These are phyloP conservation scores for Forsythia viridissima DNA, from an alignment of 257 asterid species.

Conservation along the genomic window DNA sequence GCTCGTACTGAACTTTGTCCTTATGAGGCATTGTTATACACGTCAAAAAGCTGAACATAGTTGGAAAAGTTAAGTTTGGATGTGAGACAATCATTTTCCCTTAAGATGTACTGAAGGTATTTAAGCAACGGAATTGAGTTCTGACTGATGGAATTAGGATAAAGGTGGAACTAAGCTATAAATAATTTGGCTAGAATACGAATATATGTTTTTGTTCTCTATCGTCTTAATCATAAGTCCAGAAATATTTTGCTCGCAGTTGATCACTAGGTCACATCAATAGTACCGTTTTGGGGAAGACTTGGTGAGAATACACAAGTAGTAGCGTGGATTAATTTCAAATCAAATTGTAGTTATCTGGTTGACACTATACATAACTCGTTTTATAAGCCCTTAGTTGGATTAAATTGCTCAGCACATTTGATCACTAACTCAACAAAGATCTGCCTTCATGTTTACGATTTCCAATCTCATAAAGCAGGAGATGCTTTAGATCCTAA, in stretches of 20 bases:
- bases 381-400: neutral
- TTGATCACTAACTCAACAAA: neutral
- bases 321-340: neutral
- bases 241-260: neutral
- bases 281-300: neutral
- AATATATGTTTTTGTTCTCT: neutral
- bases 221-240: neutral
- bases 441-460: neutral
- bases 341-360: neutral
- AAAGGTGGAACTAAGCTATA: neutral
- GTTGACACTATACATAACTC: neutral
- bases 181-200: neutral
- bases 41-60: constrained; percentile 1
- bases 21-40: neutral
- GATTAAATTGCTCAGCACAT: neutral
- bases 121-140: neutral
- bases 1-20: neutral
- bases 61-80: neutral
- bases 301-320: neutral
- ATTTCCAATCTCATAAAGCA: neutral
- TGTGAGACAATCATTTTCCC: constrained; percentile 1
- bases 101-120: neutral
- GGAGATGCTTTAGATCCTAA: neutral
- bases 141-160: neutral
- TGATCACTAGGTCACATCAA: neutral